Base-by-base conservation (phyloP, 2,329 filamentous ascomycete species). In the Beauveria brongniartii region DNA sequence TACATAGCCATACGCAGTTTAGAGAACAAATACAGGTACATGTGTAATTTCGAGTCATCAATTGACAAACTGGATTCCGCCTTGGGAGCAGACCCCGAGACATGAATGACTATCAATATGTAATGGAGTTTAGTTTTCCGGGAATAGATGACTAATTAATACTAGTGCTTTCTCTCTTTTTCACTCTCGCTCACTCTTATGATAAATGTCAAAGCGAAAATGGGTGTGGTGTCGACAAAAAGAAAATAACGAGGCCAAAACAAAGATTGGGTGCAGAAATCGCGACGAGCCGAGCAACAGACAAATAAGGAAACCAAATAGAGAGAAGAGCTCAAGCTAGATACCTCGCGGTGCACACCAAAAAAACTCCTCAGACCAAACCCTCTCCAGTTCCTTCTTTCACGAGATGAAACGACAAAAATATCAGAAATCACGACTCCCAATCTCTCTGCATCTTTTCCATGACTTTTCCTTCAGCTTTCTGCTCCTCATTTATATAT, bases 281-380 rank as follows among this genome's bases (percentile, higher is more conserved):
- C 40, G 57, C 59, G 26, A 43, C 4, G 40, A 40, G 37, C 46
- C 55, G 46, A 56, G 57, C 55, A 41, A 28, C 20, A 34, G 40
- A 52, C 26, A 57, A 34, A 47, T 7, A 43, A 40, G 41, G 18
- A 24, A 46, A 62, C 9, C 22, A 20, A 41, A 48, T 41, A 51
- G 41, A 57, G 30, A 30, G 28, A 59, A 61, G 56, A 64, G 26
- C 28, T 22, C 46, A 28, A 28, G 55, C 54, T 48, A 37, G 28
- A 55, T 20, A 37, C 20, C 18, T 37, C 7, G 16, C 44, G 20
- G 28, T 44, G 55, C 22, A 40, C 24, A 52, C n/a, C 28, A 26
- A 30, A 52, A 58, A 47, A 51, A 58, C 65, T 66, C 63, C 55
- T 52, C n/a, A 28, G 26, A 58, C 54, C 44, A 24, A 46, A 20